Evolutionary conservation across 805 yeast genomes (phyloP), one percentile per base, ranked within the genome.

Genomic region (Wickerhamiella sergipiensis): DNA sequence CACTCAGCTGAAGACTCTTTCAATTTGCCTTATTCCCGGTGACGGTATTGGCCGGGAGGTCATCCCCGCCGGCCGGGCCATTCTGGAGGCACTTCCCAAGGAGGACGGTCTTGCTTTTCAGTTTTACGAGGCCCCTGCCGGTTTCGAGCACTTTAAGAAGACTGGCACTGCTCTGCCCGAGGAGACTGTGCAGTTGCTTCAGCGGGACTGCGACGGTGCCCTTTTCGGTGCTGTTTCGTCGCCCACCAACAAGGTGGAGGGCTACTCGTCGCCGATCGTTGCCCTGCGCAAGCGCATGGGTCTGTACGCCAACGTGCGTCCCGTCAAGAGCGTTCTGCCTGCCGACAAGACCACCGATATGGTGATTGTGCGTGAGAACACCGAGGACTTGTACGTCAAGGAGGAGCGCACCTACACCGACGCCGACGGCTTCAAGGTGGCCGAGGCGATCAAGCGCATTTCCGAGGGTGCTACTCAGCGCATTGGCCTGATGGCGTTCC

Each of bases 41-140:
- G 98, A 92, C 67, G 98, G 98, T 58, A 92, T 92, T 60, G 98
- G 98, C 51, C 80, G 84, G 63, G 98, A 92, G 71, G 98, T 92
- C 46, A 89, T 92, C 54, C 98, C 98, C 55, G 95, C 97, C 44
- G 98, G 98, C 60, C 78, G 79, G 59, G 85, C 85, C 56, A 78
- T 92, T 29, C 75, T 92, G 59, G 90, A 90, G 69, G 82, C 80
- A 55, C 77, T 92, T 52, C 69, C 83, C n/a, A 72, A 76, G 52
- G 59, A 58, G 49, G 83, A 74, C 61, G 89, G 84, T 43, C 76
- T 92, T 58, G 74, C 78, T 51, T 92, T 92, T 61, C 85, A 88
- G 60, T 92, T 92, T 64, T 83, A 85, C 48, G 80, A 87, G 63
- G 78, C 92, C 61, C 81, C 85, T 53, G 98, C 98, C 51, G 98